Evolutionary conservation across 306 rosid species (phyloP).

Genomic region (Sicyos baderoa): DNA sequence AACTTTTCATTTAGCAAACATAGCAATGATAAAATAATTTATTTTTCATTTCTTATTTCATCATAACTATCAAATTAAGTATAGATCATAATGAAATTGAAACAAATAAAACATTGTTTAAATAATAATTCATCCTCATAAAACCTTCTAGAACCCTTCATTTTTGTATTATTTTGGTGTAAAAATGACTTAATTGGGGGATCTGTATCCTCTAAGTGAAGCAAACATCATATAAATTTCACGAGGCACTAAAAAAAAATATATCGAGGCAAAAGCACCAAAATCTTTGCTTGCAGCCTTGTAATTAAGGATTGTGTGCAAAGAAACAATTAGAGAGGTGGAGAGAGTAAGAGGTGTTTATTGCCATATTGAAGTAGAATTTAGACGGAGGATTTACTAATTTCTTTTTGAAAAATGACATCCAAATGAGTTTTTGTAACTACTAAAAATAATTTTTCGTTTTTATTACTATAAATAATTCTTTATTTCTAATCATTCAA

Average conservation of each 20-base stretch:
- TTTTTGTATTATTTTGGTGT: background rate
- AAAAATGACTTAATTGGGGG: background rate
- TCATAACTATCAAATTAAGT: too few relatives aligned
- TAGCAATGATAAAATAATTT: too few relatives aligned
- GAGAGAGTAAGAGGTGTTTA: too few relatives aligned
- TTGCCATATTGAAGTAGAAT: too few relatives aligned
- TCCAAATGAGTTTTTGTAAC: too few relatives aligned
- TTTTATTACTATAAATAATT: too few relatives aligned
- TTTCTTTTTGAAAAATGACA: too few relatives aligned
- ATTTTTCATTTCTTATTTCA: too few relatives aligned
- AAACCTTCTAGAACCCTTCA: background rate
- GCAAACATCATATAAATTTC: background rate
- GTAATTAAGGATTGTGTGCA: slow-evolving; percentile 7
- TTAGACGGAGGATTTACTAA: too few relatives aligned
- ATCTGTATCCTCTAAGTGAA: background rate
- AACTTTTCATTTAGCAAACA: too few relatives aligned
- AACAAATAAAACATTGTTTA: background rate
- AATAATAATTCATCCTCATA: background rate
- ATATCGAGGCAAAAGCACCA: background rate
- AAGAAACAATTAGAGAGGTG: background rate
- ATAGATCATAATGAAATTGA: background rate
- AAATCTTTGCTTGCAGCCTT: slow-evolving; percentile 10
- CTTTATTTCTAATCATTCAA: too few relatives aligned
- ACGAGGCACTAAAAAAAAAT: background rate
- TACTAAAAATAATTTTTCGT: too few relatives aligned